Evolutionary conservation across 2,329 filamentous ascomycete genomes (phyloP).

Genomic region (Chaetomiaceae sp.): DNA sequence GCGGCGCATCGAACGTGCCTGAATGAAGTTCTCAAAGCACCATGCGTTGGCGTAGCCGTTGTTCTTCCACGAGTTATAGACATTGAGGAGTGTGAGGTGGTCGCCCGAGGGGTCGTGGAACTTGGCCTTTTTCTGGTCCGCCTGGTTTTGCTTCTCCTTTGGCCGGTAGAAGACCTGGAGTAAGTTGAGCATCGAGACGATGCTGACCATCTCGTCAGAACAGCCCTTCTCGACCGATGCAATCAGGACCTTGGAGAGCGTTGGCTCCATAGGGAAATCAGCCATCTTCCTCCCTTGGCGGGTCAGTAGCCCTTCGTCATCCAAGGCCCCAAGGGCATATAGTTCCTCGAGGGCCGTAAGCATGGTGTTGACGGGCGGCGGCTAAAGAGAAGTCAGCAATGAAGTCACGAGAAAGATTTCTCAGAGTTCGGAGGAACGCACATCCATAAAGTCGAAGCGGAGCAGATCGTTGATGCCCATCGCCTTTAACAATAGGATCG

Average conservation of each 20-base stretch:
- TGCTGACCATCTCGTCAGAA: conserved; percentile 88
- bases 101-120: conserved; percentile 95
- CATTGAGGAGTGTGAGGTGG: conserved; percentile 90
- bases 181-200: conserved; percentile 90
- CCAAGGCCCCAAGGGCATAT: conserved; percentile 84
- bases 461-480: conserved; percentile 98
- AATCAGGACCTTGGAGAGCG: conserved; percentile 85
- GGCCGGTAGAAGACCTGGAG: conserved; percentile 89
- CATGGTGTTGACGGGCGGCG: conserved; percentile 96
- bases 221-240: conserved; percentile 82
- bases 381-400: conserved; percentile 33
- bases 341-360: conserved; percentile 92
- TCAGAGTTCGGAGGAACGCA: conserved; percentile 1
- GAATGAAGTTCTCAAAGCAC: conserved; percentile 98
- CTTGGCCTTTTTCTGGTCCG: conserved; percentile 95
- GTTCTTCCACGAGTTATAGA: conserved; percentile 95
- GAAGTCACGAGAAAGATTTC: background rate
- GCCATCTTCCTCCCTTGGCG: conserved; percentile 94
- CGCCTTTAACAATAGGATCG: conserved; percentile 95
- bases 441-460: conserved; percentile 97
- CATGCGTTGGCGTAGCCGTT: conserved; percentile 78
- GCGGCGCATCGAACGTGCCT: conserved; percentile 80
- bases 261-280: conserved; percentile 96
- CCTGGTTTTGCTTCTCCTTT: conserved; percentile 93
- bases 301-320: conserved; percentile 92